Evolutionary conservation across 2,329 filamentous ascomycete genomes (phyloP), one percentile per base, ranked within the genome.

Genomic region (Fusarium sublunatum): DNA sequence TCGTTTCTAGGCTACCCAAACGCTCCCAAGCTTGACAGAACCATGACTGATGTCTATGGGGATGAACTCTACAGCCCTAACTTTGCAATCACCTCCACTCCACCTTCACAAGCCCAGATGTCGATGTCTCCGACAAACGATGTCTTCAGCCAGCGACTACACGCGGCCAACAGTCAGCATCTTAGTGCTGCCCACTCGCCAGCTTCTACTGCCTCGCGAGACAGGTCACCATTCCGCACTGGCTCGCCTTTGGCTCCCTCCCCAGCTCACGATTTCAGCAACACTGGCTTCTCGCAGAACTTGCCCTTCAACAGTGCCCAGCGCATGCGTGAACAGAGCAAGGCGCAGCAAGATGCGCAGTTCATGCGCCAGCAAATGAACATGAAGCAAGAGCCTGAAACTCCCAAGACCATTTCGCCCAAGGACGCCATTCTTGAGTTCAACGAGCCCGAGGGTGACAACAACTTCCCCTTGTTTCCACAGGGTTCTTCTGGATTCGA

Each of bases 351-450:
- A 38, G 87, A 88, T 56, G 83, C 83, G 0, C 77, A 78, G 48
- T 72, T 78, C 9, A 64, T 79, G 15, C 79, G 78, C 38, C 76
- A 81, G 19, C 78, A 82, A 32, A 70, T 82, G 61, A 65, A 48
- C 63, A 74, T 53, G 71, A 77, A 63, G 68, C 65, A 78, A 26
- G 76, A 83, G 41, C 78, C 81, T 1, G 75, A 82, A 6, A 83
- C 83, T 0, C 83, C 89, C n/a, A 91, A 92, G 76, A 97, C 94
- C 0, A 97, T 99, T 42, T 98, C 94, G 2, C 95, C 94, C 24
- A 96, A 96, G 78, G 94, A 98, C 71, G 91, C 93, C 2, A 78
- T 96, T 58, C 79, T 97, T 45, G 93, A 97, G 58, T 97, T 93
- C 73, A 86, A 89, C 60, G 92, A 95, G 35, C 77, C 82, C 0